These are phyloP conservation scores for Lyophyllum shimeji DNA, from an alignment of 768 basidiomycete species.

Conservation along the genomic window DNA sequence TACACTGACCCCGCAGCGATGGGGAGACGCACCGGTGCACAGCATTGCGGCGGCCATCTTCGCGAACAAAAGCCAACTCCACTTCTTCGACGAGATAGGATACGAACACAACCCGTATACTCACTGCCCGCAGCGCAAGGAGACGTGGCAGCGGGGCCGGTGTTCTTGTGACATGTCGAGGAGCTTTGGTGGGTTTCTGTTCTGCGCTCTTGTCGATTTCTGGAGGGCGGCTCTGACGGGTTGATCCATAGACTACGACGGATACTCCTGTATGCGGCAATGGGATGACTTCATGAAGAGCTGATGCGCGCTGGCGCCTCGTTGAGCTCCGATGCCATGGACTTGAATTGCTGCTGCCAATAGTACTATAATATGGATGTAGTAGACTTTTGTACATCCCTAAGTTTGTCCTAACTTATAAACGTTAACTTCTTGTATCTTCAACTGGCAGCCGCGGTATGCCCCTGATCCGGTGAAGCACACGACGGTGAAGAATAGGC, in stretches of 20 bases:
- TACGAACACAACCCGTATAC: slow-evolving; percentile 79
- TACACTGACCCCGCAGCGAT: slow-evolving; percentile 55
- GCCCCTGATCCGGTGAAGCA: no score
- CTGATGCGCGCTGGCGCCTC: neutral
- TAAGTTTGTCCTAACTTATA: neutral
- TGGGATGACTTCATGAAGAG: slow-evolving; percentile 33
- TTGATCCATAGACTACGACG: slow-evolving; percentile 39
- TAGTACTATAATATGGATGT: neutral
- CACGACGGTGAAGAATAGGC: no score
- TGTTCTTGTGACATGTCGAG: slow-evolving; percentile 62
- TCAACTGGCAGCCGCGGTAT: no score
- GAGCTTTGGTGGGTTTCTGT: slow-evolving; percentile 55
- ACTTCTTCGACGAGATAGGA: slow-evolving; percentile 84
- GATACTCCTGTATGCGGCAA: slow-evolving; percentile 40
- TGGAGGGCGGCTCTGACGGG: neutral
- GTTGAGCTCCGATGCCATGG: neutral
- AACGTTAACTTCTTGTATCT: neutral
- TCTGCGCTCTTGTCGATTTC: neutral
- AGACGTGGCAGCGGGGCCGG: slow-evolving; percentile 48
- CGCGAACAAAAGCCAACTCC: slow-evolving; percentile 65
- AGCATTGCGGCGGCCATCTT: slow-evolving; percentile 80
- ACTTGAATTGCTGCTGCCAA: neutral
- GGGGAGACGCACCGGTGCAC: slow-evolving; percentile 89
- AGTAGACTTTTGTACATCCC: neutral
- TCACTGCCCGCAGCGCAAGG: slow-evolving; percentile 56